phyloP scores from a whole-genome alignment of 805 yeast species.

The Vanderwaltozyma tropicalis region DNA sequence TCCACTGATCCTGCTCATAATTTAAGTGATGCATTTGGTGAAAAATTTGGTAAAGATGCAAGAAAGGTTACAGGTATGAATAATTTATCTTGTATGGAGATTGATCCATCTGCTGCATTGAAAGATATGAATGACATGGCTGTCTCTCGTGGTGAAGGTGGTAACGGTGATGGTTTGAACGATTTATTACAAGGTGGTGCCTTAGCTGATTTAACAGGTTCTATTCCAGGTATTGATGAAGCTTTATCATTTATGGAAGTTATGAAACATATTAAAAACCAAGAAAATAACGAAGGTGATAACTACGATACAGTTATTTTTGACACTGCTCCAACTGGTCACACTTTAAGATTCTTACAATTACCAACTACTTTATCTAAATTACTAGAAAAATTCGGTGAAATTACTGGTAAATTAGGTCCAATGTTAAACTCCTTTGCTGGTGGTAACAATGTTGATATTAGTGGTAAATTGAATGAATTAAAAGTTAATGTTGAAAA shows the following conservation, averaged over 20 bases:
- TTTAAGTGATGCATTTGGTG: conserved; percentile 95
- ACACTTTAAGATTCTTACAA: conserved; percentile 88
- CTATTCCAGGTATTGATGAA: conserved; percentile 97
- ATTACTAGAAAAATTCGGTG: conserved; percentile 76
- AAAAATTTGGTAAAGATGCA: conserved; percentile 95
- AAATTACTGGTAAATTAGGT: conserved; percentile 76
- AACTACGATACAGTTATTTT: conserved; percentile 83
- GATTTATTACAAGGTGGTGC: conserved; percentile 30
- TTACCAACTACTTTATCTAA: conserved; percentile 88
- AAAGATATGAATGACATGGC: conserved; percentile 65
- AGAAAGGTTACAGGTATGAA: conserved; percentile 80
- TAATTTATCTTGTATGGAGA: conserved; percentile 94
- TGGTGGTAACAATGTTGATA: conserved; percentile 59
- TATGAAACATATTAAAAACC: conserved; percentile 86
- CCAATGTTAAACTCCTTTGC: conserved; percentile 77
- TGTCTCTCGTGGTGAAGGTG: conserved; percentile 31
- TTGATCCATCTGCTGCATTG: conserved; percentile 90
- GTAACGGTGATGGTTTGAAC: conserved; percentile 28
- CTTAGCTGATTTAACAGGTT: conserved; percentile 74
- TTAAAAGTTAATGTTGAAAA: conserved; percentile 72
- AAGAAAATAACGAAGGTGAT: conserved; percentile 34
- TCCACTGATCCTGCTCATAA: conserved; percentile 99
- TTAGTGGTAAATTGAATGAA: conserved; percentile 47
- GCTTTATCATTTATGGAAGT: conserved; percentile 97
- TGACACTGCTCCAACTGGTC: conserved; percentile 99